Base-by-base conservation (phyloP, 768 basidiomycete genomes). In the Tulasnella sp. region DNA sequence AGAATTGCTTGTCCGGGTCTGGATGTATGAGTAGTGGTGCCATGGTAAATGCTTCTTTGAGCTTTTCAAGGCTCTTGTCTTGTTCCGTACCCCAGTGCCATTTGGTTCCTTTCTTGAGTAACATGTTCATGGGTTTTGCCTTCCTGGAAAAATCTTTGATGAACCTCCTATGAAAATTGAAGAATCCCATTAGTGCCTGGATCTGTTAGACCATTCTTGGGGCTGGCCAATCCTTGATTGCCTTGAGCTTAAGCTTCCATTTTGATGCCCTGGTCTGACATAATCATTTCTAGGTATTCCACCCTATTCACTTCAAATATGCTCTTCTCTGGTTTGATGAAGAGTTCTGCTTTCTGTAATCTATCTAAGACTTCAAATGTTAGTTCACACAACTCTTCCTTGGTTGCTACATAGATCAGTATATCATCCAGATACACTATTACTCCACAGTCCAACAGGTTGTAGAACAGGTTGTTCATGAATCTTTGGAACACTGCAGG, bases 211-310 rank as follows among this genome's bases (percentile, higher is more conserved):
- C 54, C 3, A 15, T 50, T 21, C 11, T 4, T 6, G 54, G 54
- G 25, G 46, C 23, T 32, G 39, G 41, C 54, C 54, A 56, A 5
- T 52, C 43, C 19, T 37, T 15, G 21, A 68, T 42, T 2, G 67
- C 54, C 4, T 63, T 37, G n/a, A 67, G 36, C 49, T 68, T 68
- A 19, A 2, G 27, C 0, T 43, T 64, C 61, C 67, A 68, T 67
- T 15, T 1, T 0, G 45, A 65, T 39, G 1, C 63, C 62, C 12
- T 54, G 17, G 0, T 2, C 15, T 17, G 39, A 19, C 42, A 65
- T 41, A 32, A 60, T 36, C 19, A 49, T 49, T 15, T 34, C 56
- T 29, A 50, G 29, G 56, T 60, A 64, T 48, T 64, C 63, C 21
- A 43, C 46, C 1, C 23, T 8, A 3, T 7, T 7, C 1, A 11